A percentile compares a stretch with the other conserved stretches of the same genome.
Evolutionary conservation across 495 filamentous ascomycete genomes (phyloP).

Genomic region (Clavariopsis aquatica): DNA sequence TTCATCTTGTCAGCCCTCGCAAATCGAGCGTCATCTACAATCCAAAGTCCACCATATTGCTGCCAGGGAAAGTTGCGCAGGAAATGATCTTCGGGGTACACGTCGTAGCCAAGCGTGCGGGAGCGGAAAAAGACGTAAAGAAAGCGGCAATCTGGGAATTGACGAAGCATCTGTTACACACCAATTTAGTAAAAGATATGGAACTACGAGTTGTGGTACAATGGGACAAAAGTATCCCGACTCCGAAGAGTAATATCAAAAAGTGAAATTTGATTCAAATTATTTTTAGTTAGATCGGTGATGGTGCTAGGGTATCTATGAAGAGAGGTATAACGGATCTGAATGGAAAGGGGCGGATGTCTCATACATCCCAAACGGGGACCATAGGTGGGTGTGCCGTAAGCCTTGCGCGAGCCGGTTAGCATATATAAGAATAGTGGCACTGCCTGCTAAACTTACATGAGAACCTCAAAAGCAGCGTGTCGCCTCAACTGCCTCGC

Average conservation of each 20-base stretch:
- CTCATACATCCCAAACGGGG: conserved; percentile 41
- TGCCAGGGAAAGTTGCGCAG: conserved; percentile 37
- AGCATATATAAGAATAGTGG: not conserved
- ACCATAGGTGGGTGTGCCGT: conserved; percentile 35
- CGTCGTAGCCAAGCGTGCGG: conserved; percentile 34
- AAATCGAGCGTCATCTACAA: conserved; percentile 34
- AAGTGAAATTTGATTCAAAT: too few relatives aligned
- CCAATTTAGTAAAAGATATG: conserved; percentile 13
- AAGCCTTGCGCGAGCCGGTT: conserved; percentile 18
- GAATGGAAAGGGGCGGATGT: not conserved
- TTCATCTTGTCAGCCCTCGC: conserved; percentile 28
- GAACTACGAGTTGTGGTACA: not conserved
- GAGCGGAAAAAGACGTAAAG: conserved; percentile 39
- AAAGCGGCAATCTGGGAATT: conserved; percentile 36
- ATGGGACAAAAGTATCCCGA: not conserved
- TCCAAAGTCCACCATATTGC: conserved; percentile 36
- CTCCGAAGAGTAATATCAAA: too few relatives aligned
- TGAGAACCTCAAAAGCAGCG: conserved; percentile 38
- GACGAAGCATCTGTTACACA: conserved; percentile 31
- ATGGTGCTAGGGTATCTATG: conserved; percentile 12
- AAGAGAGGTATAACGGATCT: not conserved
- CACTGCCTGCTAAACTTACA: conserved; percentile 20
- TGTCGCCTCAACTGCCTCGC: conserved; percentile 27
- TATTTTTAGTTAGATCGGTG: too few relatives aligned
- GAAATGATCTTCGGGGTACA: conserved; percentile 39